A percentile compares a stretch with the other conserved stretches of the same genome.
phyloP scores from a whole-genome alignment of 2,329 filamentous ascomycete species.

The Ascochyta viciae-villosae region DNA sequence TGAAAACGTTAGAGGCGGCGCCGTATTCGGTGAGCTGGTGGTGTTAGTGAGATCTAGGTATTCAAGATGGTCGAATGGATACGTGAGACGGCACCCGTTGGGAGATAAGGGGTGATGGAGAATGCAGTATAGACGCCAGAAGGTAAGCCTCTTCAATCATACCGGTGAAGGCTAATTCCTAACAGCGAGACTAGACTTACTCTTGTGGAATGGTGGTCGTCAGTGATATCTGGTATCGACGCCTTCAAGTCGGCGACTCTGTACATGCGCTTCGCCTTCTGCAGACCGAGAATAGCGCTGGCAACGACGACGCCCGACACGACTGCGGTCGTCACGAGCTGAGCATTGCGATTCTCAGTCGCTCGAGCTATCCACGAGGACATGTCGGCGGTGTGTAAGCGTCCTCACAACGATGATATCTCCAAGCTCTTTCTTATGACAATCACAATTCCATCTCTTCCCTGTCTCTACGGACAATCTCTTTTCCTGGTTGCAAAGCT shows the following conservation, averaged over 20 bases:
- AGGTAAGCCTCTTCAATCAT: no score
- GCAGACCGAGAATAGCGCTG: conserved; percentile 63
- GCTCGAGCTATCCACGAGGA: conserved; percentile 55
- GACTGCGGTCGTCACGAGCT: conserved; percentile 75
- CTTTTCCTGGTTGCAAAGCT: background rate
- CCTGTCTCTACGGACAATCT: background rate
- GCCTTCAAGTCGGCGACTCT: conserved; percentile 65
- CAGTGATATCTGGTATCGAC: conserved; percentile 64
- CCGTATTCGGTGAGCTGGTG: conserved; percentile 68
- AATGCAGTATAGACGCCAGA: no score
- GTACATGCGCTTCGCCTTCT: conserved; percentile 62
- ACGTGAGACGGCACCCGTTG: background rate
- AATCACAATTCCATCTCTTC: conserved; percentile 9
- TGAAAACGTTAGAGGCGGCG: conserved; percentile 55
- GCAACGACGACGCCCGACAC: conserved; percentile 58
- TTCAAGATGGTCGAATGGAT: background rate
- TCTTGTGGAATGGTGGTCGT: conserved; percentile 59
- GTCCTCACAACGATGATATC: background rate
- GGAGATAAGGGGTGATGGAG: no score
- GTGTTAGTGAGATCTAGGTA: conserved; percentile 48
- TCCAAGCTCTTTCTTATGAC: background rate
- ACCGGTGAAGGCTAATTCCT: no score
- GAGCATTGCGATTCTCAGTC: conserved; percentile 58
- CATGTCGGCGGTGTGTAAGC: conserved; percentile 39
- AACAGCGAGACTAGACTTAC: conserved; percentile 46